Conservation (phyloP, 495 filamentous ascomycete genomes). For the Neurospora pannonica region DNA sequence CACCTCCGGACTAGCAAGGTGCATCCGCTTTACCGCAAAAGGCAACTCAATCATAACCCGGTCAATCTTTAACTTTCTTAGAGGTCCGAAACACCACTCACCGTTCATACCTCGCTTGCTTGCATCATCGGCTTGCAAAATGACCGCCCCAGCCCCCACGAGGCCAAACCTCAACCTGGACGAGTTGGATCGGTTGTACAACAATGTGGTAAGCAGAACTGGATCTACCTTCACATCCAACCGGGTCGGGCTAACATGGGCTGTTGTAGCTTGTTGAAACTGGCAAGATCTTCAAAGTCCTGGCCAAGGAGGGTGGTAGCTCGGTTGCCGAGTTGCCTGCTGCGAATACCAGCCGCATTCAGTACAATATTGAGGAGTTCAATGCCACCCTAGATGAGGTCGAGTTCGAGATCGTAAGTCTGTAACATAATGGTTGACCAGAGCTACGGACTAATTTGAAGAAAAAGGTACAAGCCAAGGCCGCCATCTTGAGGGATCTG, state of each 20-base stretch:
- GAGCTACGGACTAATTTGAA: not conserved
- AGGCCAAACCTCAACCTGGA: conserved; percentile 23
- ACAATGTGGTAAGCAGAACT: conserved; percentile 33
- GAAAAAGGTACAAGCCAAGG: conserved; percentile 30
- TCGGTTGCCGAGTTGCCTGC: conserved; percentile 16
- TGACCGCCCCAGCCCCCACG: conserved; percentile 25
- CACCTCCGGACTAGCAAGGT: not conserved
- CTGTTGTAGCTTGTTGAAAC: conserved; percentile 38
- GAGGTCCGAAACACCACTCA: not conserved
- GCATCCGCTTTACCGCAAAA: not conserved
- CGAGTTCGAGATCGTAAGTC: conserved; percentile 42
- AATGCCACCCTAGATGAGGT: conserved; percentile 42
- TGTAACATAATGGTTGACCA: not conserved
- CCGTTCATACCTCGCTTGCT: not conserved
- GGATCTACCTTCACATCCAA: not conserved
- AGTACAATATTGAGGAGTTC: conserved; percentile 31
- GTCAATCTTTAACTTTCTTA: not conserved
- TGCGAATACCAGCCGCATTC: conserved; percentile 26
- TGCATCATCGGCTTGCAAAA: conserved; percentile 11
- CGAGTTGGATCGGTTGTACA: conserved; percentile 34
- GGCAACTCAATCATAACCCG: not conserved
- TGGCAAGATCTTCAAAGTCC: conserved; percentile 37
- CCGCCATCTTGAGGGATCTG: conserved; percentile 34
- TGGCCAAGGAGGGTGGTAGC: conserved; percentile 29
- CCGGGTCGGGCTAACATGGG: not conserved